These are phyloP conservation scores for Chaetomidium leptoderma DNA, from an alignment of 495 filamentous ascomycete genomes.

Conservation along the genomic window DNA sequence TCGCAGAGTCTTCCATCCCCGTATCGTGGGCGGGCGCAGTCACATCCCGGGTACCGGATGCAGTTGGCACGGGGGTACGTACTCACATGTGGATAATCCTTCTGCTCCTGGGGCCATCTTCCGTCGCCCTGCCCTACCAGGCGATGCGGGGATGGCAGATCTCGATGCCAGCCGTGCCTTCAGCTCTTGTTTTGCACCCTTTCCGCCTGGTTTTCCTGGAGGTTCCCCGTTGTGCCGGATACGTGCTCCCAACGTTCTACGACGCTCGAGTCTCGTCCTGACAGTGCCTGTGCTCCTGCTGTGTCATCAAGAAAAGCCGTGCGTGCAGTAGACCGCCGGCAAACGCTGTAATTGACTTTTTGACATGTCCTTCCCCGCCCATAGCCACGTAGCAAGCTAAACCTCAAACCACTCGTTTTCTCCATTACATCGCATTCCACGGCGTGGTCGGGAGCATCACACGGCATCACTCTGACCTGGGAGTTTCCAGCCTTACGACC, in stretches of 20 bases:
- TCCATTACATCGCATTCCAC: background rate
- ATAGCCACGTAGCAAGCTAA: background rate
- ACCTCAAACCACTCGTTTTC: background rate
- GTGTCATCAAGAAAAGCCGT: too few species aligned
- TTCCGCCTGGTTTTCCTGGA: background rate
- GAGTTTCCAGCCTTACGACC: conserved; percentile 11
- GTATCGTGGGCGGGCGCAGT: conserved; percentile 2
- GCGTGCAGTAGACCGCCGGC: too few species aligned
- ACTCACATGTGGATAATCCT: conserved; percentile 15
- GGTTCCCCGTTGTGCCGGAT: background rate
- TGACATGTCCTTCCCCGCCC: too few species aligned
- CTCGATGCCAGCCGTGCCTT: background rate
- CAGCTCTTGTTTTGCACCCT: background rate
- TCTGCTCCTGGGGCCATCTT: background rate
- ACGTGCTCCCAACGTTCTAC: too few species aligned
- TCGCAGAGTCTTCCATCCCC: conserved; percentile 5
- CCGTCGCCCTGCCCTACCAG: conserved; percentile 13
- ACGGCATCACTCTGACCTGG: background rate
- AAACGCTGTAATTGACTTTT: too few species aligned
- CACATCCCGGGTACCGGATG: conserved; percentile 9
- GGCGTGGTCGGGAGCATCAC: background rate
- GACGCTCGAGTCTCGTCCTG: too few species aligned
- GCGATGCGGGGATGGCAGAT: conserved; percentile 15
- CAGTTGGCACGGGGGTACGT: conserved; percentile 14
- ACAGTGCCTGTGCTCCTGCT: too few species aligned